Percentiles rank a stretch among this genome's conserved stretches.
Conservation (phyloP, 805 yeast species). For the Hanseniaspora vineae region DNA sequence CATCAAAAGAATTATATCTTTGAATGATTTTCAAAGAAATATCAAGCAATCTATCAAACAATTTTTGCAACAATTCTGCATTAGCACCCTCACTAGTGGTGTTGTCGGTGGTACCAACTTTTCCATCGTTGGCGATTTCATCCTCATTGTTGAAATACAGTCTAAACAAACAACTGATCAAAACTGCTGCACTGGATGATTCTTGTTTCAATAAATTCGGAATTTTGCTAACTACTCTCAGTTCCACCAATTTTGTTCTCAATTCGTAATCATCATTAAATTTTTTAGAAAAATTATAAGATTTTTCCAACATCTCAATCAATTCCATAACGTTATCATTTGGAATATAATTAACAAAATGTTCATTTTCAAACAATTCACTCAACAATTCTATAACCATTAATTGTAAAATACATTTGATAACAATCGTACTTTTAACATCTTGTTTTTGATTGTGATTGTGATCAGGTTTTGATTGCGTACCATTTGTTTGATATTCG, state of each 20-base stretch:
- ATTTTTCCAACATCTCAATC: slow-evolving; percentile 43
- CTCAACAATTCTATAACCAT: slow-evolving; percentile 77
- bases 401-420: slow-evolving; percentile 82
- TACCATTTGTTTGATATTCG: background rate
- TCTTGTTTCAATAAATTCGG: slow-evolving; percentile 92
- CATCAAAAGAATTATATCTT: slow-evolving; percentile 62
- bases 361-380: slow-evolving; percentile 62
- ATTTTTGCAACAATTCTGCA: slow-evolving; percentile 16
- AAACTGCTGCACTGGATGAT: slow-evolving; percentile 78
- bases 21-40: slow-evolving; percentile 59
- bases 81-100: slow-evolving; percentile 23
- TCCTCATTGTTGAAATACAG: slow-evolving; percentile 34
- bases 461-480: background rate
- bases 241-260: slow-evolving; percentile 79
- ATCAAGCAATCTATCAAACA: slow-evolving; percentile 37
- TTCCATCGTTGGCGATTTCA: slow-evolving; percentile 28
- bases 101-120: no score
- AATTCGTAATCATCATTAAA: slow-evolving; percentile 84
- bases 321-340: slow-evolving; percentile 33
- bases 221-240: slow-evolving; percentile 81
- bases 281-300: slow-evolving; percentile 71
- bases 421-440: slow-evolving; percentile 66
- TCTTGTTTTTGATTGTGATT: slow-evolving; percentile 21
- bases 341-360: slow-evolving; percentile 59
- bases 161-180: slow-evolving; percentile 66